Evolutionary conservation across 352 stramenopile genomes (phyloP).

Genomic region (Peronospora belbahrii): DNA sequence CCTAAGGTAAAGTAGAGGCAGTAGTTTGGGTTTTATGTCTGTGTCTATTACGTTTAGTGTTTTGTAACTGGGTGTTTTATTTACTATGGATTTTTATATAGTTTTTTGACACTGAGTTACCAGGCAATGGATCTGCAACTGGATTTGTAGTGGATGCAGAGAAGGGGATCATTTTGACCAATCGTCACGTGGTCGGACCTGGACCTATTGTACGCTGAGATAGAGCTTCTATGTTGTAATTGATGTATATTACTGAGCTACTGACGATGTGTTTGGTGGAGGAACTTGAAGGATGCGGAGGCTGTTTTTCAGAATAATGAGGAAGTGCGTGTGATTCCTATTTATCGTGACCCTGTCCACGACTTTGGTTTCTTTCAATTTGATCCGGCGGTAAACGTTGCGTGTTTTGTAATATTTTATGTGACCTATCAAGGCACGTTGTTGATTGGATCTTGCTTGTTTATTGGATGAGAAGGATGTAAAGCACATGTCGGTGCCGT

Average conservation of each 20-base stretch:
- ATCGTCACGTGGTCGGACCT: conserved; percentile 87
- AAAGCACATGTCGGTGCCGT: conserved; percentile 75
- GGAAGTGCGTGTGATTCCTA: conserved; percentile 86
- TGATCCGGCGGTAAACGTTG: conserved; percentile 49
- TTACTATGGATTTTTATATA: conserved; percentile 26
- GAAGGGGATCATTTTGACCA: conserved; percentile 89
- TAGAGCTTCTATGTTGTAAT: background rate
- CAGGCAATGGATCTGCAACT: conserved; percentile 84
- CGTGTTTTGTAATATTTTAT: background rate
- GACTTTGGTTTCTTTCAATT: conserved; percentile 92
- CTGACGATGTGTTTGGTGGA: background rate
- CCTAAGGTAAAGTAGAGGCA: conserved; percentile 65
- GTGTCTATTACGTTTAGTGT: conserved; percentile 1
- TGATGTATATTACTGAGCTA: too few relatives aligned
- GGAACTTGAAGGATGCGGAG: conserved; percentile 62
- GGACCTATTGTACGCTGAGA: conserved; percentile 64
- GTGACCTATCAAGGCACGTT: too few relatives aligned
- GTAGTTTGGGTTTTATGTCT: background rate
- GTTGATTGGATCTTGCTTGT: too few relatives aligned
- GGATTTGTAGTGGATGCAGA: conserved; percentile 90
- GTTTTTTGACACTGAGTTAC: conserved; percentile 87
- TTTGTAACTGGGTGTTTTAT: conserved; percentile 1
- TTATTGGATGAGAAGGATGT: conserved; percentile 40
- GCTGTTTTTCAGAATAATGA: conserved; percentile 92
- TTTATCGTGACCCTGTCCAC: conserved; percentile 90